A percentile compares a stretch with the other conserved stretches of the same genome.
phyloP scores from a whole-genome alignment of 2,329 filamentous ascomycete genomes.

The Monascus ruber region DNA sequence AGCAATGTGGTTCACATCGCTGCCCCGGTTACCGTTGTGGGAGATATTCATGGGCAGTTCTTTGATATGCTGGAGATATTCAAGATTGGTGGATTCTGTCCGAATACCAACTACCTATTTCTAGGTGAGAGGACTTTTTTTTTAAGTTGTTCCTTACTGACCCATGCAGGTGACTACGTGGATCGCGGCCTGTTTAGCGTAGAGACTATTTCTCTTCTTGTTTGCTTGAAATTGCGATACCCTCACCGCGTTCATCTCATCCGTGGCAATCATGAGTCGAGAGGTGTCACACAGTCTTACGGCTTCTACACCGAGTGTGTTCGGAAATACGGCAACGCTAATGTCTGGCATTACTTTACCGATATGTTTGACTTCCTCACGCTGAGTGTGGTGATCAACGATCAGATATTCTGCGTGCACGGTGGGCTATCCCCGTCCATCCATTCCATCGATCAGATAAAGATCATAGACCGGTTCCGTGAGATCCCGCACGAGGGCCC shows the following conservation, averaged over 20 bases:
- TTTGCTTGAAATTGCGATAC: conserved; percentile 95
- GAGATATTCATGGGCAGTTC: conserved; percentile 98
- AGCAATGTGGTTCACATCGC: conserved; percentile 98
- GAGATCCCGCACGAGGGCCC: conserved; percentile 98
- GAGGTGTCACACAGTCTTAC: conserved; percentile 96
- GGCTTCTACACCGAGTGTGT: conserved; percentile 98
- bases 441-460: conserved; percentile 98
- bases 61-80: conserved; percentile 99
- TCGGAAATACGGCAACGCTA: conserved; percentile 95
- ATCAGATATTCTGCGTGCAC: conserved; percentile 98
- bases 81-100: conserved; percentile 92
- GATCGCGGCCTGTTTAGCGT: conserved; percentile 98
- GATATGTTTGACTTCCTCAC: conserved; percentile 99
- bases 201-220: conserved; percentile 93
- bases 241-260: conserved; percentile 92
- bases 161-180: conserved; percentile 75
- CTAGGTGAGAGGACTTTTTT: conserved; percentile 45
- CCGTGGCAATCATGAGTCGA: conserved; percentile 93
- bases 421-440: conserved; percentile 84
- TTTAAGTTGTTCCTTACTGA: neutral
- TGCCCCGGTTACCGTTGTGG: conserved; percentile 91
- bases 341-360: conserved; percentile 99
- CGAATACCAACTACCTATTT: conserved; percentile 97
- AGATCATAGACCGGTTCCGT: conserved; percentile 96
- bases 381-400: conserved; percentile 92